Evolutionary conservation across 192 early-diverging fungal species (phyloP).

Genomic region (Entomortierella beljakovae): DNA sequence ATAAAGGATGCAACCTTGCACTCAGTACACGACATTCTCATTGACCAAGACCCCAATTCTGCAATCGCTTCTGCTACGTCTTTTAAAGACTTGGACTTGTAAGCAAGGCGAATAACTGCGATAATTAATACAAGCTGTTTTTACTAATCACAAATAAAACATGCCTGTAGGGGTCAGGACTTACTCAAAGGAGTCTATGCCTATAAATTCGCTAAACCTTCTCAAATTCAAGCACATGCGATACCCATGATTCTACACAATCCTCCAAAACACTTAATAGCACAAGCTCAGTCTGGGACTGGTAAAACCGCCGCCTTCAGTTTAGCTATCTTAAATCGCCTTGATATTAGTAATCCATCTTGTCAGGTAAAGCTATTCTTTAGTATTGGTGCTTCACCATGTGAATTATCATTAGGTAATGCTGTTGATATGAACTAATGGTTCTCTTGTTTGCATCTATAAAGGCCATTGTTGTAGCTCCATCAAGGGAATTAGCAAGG

Average conservation of each 20-base stretch:
- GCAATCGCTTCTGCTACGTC: conserved; percentile 79
- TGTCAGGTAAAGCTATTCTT: conserved; percentile 66
- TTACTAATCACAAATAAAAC: too few relatives aligned
- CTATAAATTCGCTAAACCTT: conserved; percentile 89
- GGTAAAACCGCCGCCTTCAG: conserved; percentile 61
- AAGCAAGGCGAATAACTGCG: too few relatives aligned
- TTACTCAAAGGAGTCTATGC: conserved; percentile 91
- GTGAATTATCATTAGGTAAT: too few relatives aligned
- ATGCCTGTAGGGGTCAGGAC: conserved; percentile 62
- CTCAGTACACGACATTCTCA: conserved; percentile 1
- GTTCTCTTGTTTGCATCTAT: too few relatives aligned
- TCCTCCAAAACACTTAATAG: conserved; percentile 75
- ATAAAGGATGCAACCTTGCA: background rate
- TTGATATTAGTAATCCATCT: conserved; percentile 54
- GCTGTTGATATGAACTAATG: too few relatives aligned
- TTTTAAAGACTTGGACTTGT: conserved; percentile 80
- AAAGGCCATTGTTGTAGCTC: conserved; percentile 90
- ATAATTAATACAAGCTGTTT: too few relatives aligned
- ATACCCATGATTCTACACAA: conserved; percentile 85
- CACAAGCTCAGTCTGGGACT: conserved; percentile 56
- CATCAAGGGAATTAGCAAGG: conserved; percentile 90
- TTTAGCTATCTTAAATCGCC: conserved; percentile 28
- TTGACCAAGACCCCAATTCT: conserved; percentile 69
- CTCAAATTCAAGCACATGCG: conserved; percentile 94
- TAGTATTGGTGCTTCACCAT: too few relatives aligned